Conservation (phyloP, 2,329 filamentous ascomycete genomes). For the Phyllosticta capitalensis region DNA sequence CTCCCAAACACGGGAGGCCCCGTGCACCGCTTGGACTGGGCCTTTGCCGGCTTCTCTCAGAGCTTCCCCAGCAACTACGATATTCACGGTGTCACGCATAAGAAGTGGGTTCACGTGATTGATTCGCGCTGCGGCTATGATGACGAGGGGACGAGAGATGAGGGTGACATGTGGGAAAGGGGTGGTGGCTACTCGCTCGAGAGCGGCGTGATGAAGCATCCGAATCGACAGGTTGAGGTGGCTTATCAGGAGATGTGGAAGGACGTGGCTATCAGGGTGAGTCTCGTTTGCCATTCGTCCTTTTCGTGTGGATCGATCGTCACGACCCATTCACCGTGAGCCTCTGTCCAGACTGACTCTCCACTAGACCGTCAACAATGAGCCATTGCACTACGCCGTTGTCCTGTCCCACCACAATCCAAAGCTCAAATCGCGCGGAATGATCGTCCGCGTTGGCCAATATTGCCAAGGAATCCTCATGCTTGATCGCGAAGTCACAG, state of each 20-base stretch:
- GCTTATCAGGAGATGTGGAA: conserved; percentile 61
- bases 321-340: neutral
- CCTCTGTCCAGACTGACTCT: neutral
- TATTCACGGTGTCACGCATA: conserved; percentile 16
- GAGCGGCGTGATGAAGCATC: conserved; percentile 49
- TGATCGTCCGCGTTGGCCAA: conserved; percentile 45
- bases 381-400: conserved; percentile 17
- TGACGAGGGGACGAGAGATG: conserved; percentile 36
- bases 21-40: conserved; percentile 49
- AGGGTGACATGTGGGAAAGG: conserved; percentile 43
- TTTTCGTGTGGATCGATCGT: neutral
- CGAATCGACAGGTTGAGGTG: conserved; percentile 39
- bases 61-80: neutral
- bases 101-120: conserved; percentile 51
- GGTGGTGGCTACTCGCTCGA: conserved; percentile 37
- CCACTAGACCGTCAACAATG: neutral
- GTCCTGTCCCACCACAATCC: conserved; percentile 36
- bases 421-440: conserved; percentile 32
- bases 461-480: conserved; percentile 49
- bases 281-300: neutral
- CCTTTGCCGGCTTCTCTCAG: conserved; percentile 48
- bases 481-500: conserved; percentile 32
- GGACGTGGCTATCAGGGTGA: conserved; percentile 33
- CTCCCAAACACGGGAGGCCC: conserved; percentile 20
- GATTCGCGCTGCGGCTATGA: conserved; percentile 39